Evolutionary conservation across 23 red algal genomes (phyloP).

Genomic region (Gracilariopsis chorda): DNA sequence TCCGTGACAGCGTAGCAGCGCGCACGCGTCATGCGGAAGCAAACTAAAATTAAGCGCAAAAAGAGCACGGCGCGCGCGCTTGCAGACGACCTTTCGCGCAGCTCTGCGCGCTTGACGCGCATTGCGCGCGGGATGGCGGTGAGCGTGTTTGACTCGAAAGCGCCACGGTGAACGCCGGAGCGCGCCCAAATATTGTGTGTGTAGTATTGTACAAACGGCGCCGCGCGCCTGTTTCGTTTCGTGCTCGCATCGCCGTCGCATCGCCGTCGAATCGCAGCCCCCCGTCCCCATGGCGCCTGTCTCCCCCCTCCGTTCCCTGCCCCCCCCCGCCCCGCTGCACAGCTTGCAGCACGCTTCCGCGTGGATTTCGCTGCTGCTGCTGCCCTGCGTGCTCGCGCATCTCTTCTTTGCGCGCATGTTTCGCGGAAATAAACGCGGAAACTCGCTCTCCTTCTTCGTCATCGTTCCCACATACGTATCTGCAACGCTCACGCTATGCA

Average conservation of each 20-base stretch:
- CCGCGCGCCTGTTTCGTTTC: too few relatives aligned
- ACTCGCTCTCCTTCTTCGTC: slow-evolving; percentile 4
- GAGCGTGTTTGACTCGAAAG: background rate
- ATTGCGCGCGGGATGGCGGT: background rate
- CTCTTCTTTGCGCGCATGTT: slow-evolving; percentile 24
- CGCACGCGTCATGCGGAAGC: too few relatives aligned
- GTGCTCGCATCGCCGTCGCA: too few relatives aligned
- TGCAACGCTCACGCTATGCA: background rate
- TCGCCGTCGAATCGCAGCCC: too few relatives aligned
- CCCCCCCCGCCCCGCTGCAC: background rate
- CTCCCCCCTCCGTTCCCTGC: too few relatives aligned
- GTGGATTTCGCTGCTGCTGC: background rate
- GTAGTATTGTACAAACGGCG: too few relatives aligned
- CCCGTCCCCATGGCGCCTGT: too few relatives aligned
- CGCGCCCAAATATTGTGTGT: too few relatives aligned
- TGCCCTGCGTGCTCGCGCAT: background rate
- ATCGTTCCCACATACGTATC: slow-evolving; percentile 11
- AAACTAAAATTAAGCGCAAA: too few relatives aligned
- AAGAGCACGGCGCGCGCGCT: too few relatives aligned
- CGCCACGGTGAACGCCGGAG: too few relatives aligned
- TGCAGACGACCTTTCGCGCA: background rate
- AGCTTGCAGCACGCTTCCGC: background rate
- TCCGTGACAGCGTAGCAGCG: too few relatives aligned
- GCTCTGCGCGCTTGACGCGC: background rate
- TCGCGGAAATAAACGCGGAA: slow-evolving; percentile 19